Percentiles rank a stretch among this genome's conserved stretches.
Conservation (phyloP, 2,329 filamentous ascomycete genomes). For the Myriangium duriaei region DNA sequence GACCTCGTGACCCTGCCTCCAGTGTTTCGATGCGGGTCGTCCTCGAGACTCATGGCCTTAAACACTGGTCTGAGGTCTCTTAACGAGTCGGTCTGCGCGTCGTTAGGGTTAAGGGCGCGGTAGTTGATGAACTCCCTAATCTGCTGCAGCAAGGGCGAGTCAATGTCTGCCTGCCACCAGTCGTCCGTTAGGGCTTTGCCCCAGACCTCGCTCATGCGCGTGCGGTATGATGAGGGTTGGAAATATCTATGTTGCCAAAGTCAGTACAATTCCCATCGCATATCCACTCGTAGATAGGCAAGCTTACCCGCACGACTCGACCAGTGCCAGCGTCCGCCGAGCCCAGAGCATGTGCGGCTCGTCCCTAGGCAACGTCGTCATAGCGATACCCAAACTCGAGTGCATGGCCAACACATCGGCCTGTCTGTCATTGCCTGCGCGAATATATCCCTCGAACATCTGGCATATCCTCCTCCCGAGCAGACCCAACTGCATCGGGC, state of each 20-base stretch:
- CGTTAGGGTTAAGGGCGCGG: slow-evolving; percentile 17
- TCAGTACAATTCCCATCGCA: no score
- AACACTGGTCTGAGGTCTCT: slow-evolving; percentile 27
- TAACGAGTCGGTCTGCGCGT: slow-evolving; percentile 16
- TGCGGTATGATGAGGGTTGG: slow-evolving; percentile 61
- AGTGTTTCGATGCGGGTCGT: slow-evolving; percentile 8
- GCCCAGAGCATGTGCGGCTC: slow-evolving; percentile 63
- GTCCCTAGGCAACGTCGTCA: slow-evolving; percentile 69
- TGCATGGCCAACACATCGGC: slow-evolving; percentile 64
- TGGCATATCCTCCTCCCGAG: slow-evolving; percentile 61
- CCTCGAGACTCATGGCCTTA: slow-evolving; percentile 24
- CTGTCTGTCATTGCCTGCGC: slow-evolving; percentile 56
- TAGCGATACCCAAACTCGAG: slow-evolving; percentile 61
- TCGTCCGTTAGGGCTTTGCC: slow-evolving; percentile 51
- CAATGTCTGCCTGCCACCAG: slow-evolving; percentile 85
- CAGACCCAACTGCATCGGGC: slow-evolving; percentile 40
- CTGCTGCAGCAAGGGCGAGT: slow-evolving; percentile 59
- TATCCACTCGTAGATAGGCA: no score
- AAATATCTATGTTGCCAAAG: slow-evolving; percentile 56
- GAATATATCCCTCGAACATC: slow-evolving; percentile 65
- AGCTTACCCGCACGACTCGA: slow-evolving; percentile 71
- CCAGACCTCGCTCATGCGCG: slow-evolving; percentile 65
- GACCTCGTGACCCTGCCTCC: not conserved
- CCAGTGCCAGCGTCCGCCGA: slow-evolving; percentile 60
- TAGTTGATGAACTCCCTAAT: slow-evolving; percentile 61